Conservation (phyloP, 768 basidiomycete genomes). For the Mycena chlorophos region DNA sequence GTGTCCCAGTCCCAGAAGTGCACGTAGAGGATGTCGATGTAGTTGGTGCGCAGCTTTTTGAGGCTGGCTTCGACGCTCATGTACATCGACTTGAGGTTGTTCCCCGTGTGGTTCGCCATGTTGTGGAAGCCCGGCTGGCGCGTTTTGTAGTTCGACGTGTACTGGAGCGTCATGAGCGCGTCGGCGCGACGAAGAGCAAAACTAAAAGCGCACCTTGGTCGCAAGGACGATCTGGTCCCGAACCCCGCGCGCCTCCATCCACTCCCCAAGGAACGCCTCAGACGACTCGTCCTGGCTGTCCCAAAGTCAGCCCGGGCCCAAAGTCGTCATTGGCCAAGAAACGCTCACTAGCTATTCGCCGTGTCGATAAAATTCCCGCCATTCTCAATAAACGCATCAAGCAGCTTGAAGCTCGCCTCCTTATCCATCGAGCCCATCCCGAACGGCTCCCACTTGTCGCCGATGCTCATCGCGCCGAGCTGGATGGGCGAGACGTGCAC, state of each 20-base stretch:
- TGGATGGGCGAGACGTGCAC: slow-evolving; percentile 40
- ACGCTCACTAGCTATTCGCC: slow-evolving; percentile 12
- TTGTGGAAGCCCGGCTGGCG: slow-evolving; percentile 15
- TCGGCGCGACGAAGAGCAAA: slow-evolving; percentile 9
- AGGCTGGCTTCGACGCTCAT: slow-evolving; percentile 47
- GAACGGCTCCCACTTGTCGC: slow-evolving; percentile 31
- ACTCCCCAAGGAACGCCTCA: slow-evolving; percentile 55
- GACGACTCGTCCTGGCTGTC: slow-evolving; percentile 54
- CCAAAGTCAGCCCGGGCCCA: neutral
- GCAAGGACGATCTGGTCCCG: slow-evolving; percentile 52
- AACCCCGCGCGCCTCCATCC: slow-evolving; percentile 46
- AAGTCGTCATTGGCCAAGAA: neutral
- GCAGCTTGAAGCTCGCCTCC: slow-evolving; percentile 18
- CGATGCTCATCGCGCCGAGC: slow-evolving; percentile 42
- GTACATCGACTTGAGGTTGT: slow-evolving; percentile 40
- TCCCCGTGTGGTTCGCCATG: slow-evolving; percentile 1
- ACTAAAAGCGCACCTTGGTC: slow-evolving; percentile 44
- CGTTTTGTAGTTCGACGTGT: slow-evolving; percentile 26
- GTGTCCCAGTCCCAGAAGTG: slow-evolving; percentile 51
- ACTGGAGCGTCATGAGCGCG: slow-evolving; percentile 1
- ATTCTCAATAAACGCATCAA: slow-evolving; percentile 13
- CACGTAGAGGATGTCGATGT: slow-evolving; percentile 57
- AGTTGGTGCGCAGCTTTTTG: slow-evolving; percentile 55
- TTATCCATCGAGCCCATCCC: slow-evolving; percentile 32
- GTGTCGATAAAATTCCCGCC: slow-evolving; percentile 20